These are phyloP conservation scores for Podaxis carcinomalis DNA, from an alignment of 768 basidiomycete species.

Conservation along the genomic window DNA sequence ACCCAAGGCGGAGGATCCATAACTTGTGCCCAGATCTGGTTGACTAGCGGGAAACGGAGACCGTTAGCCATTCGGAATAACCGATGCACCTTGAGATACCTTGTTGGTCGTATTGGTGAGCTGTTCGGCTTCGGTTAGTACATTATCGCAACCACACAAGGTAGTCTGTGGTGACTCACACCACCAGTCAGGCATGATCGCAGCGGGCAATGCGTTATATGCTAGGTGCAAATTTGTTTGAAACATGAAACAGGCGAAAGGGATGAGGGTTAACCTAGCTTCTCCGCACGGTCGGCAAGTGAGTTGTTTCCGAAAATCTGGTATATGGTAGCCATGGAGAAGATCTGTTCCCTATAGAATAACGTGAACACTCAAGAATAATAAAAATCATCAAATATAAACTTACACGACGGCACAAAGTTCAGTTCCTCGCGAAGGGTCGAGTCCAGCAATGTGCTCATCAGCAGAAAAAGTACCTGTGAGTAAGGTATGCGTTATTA, in stretches of 20 bases:
- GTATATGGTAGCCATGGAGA: constrained; percentile 37
- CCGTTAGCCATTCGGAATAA: neutral
- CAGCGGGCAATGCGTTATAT: constrained; percentile 37
- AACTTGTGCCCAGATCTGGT: constrained; percentile 37
- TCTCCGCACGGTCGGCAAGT: constrained; percentile 37
- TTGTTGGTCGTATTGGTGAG: constrained; percentile 41
- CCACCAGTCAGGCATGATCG: constrained; percentile 34
- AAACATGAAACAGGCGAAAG: neutral
- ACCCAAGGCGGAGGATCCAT: constrained; percentile 36
- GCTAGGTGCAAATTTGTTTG: constrained; percentile 19
- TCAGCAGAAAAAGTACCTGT: constrained; percentile 37
- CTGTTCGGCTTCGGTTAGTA: constrained; percentile 14
- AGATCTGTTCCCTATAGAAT: constrained; percentile 34
- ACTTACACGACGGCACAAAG: constrained; percentile 38
- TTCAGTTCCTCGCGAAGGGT: constrained; percentile 38
- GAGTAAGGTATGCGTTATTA: neutral
- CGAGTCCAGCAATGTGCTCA: constrained; percentile 36
- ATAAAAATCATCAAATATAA: neutral
- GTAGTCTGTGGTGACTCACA: constrained; percentile 18
- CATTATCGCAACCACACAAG: neutral
- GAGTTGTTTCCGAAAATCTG: constrained; percentile 37
- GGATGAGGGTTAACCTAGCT: constrained; percentile 22
- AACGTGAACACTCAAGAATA: neutral
- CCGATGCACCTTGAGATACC: constrained; percentile 18
- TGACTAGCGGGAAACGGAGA: constrained; percentile 21